Percentiles rank a stretch among this genome's conserved stretches.
These are phyloP conservation scores for Leccinum longicurvipes DNA, from an alignment of 768 basidiomycete genomes.

Conservation along the genomic window DNA sequence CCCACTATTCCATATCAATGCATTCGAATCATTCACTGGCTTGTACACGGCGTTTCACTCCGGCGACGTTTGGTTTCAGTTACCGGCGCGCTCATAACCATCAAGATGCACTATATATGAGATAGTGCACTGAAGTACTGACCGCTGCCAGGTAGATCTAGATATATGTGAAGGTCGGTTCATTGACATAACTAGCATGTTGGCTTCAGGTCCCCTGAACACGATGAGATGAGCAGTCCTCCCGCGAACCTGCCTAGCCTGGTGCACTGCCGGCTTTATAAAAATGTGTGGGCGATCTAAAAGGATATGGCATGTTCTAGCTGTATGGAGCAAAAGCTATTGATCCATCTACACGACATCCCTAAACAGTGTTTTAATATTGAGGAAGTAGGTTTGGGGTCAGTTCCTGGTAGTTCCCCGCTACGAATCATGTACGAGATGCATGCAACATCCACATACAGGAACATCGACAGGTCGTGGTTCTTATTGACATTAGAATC, in stretches of 20 bases:
- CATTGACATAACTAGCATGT: not conserved
- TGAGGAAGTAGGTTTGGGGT: not conserved
- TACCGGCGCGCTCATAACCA: not conserved
- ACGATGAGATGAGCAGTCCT: not conserved
- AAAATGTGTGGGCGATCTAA: not conserved
- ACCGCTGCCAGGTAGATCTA: not conserved
- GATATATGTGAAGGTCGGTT: not conserved
- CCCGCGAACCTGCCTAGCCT: constrained; percentile 22
- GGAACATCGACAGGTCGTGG: not conserved
- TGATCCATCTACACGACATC: not conserved
- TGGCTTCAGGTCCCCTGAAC: no score
- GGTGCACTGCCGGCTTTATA: not conserved
- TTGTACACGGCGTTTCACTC: not conserved
- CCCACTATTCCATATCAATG: not conserved
- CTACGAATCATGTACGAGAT: not conserved
- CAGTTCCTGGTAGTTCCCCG: not conserved
- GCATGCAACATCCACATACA: not conserved
- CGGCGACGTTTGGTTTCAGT: not conserved
- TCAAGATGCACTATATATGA: not conserved
- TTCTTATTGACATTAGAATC: not conserved
- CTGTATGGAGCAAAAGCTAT: not conserved
- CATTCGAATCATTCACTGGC: not conserved
- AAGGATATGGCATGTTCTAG: no score
- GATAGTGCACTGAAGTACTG: not conserved
- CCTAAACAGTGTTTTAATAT: not conserved